A percentile compares a stretch with the other conserved stretches of the same genome.
Evolutionary conservation across 441 rosid genomes (phyloP).

Genomic region (Eutrema salsugineum): DNA sequence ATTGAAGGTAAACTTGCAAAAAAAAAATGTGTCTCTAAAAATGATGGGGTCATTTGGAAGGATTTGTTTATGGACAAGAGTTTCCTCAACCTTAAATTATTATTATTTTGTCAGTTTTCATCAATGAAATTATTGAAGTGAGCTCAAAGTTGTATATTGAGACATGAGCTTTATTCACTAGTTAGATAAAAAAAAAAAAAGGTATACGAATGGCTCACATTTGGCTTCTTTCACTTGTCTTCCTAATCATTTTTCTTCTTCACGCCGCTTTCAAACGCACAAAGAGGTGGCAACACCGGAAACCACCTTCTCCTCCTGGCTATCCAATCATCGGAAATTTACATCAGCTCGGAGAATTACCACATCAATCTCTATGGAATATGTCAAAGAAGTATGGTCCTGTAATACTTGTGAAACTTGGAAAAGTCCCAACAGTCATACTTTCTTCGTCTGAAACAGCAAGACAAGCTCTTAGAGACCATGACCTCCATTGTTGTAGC

Average conservation of each 20-base stretch:
- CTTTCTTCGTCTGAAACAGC: background rate
- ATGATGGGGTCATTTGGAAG: no score
- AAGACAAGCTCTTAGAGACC: background rate
- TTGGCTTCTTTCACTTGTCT: background rate
- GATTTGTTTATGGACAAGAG: no score
- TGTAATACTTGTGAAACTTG: background rate
- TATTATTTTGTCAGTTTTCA: background rate
- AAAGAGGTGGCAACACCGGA: background rate
- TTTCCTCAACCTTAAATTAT: background rate
- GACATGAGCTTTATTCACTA: background rate
- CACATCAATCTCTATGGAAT: slow-evolving; percentile 33
- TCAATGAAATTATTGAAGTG: background rate
- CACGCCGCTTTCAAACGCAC: background rate
- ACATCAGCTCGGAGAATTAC: slow-evolving; percentile 28
- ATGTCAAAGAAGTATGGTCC: slow-evolving; percentile 49
- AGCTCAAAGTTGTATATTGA: background rate
- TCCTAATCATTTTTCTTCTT: background rate
- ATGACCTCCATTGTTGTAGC: background rate
- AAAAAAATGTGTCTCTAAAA: no score
- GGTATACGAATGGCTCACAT: background rate
- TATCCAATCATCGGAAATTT: background rate
- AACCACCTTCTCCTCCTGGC: background rate
- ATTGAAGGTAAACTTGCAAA: no score
- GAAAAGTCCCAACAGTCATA: background rate
- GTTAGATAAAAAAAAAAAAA: background rate